phyloP scores from a whole-genome alignment of 345 rosid species.

The Boechera divaricarpa region DNA sequence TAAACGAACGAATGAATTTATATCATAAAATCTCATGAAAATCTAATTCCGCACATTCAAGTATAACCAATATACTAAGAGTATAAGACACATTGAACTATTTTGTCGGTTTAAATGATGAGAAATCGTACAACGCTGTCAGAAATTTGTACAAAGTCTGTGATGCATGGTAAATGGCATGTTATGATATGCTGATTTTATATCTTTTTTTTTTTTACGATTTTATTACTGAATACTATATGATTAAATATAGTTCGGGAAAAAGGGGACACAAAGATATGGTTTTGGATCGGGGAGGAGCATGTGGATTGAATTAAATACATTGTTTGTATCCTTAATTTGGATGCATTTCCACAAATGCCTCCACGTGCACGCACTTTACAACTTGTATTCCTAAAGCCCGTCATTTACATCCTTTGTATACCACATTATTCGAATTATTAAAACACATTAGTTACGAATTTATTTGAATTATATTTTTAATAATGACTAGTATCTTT shows the following conservation, averaged over 20 bases:
- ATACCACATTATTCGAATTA: background rate
- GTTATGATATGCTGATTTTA: constrained; percentile 18
- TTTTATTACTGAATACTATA: background rate
- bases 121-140: constrained; percentile 32
- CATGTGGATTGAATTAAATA: constrained; percentile 38
- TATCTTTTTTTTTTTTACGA: background rate
- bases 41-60: background rate
- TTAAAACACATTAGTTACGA: background rate
- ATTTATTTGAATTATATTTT: background rate
- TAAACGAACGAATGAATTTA: background rate
- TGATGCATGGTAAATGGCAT: constrained; percentile 31
- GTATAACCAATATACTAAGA: background rate
- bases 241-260: background rate
- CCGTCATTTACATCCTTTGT: background rate
- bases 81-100: constrained; percentile 9
- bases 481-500: background rate
- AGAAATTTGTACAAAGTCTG: constrained; percentile 23
- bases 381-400: background rate
- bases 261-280: constrained; percentile 18
- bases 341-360: constrained; percentile 36
- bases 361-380: constrained; percentile 25
- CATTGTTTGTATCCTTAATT: constrained; percentile 34
- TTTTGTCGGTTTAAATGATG: constrained; percentile 32
- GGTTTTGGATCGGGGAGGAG: constrained; percentile 28
- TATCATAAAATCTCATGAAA: constrained; percentile 7